phyloP scores from a whole-genome alignment of 2,329 filamentous ascomycete species.

The Daldinia eschscholtzii region DNA sequence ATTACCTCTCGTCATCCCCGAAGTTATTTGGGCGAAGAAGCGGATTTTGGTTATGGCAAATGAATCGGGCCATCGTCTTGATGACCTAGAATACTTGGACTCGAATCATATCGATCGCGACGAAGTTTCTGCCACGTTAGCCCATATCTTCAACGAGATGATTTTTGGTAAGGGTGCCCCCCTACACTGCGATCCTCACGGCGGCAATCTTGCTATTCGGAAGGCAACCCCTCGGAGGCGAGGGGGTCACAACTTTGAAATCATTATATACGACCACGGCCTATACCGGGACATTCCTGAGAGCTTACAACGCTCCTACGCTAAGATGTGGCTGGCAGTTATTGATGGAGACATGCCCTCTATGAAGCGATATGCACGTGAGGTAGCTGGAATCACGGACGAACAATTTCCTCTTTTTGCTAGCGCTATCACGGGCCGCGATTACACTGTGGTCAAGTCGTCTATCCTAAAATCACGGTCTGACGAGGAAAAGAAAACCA shows the following conservation, averaged over 20 bases:
- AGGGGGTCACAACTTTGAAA: constrained; percentile 83
- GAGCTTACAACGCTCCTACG: constrained; percentile 84
- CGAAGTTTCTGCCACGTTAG: constrained; percentile 91
- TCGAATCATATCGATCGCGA: constrained; percentile 89
- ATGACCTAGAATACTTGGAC: constrained; percentile 90
- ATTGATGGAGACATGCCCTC: constrained; percentile 86
- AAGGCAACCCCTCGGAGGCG: constrained; percentile 73
- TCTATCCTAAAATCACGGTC: constrained; percentile 72
- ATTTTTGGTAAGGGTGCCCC: constrained; percentile 92
- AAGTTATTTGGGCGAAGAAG: constrained; percentile 89
- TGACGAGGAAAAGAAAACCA: constrained; percentile 84
- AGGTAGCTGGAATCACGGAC: constrained; percentile 89
- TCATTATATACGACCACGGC: constrained; percentile 96
- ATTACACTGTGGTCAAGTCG: constrained; percentile 81
- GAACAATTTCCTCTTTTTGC: constrained; percentile 96
- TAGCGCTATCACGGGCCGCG: constrained; percentile 93
- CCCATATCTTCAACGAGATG: constrained; percentile 99
- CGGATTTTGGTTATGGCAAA: constrained; percentile 96
- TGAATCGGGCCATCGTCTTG: constrained; percentile 85
- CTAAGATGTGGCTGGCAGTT: constrained; percentile 97
- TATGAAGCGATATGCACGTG: constrained; percentile 90
- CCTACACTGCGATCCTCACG: constrained; percentile 96
- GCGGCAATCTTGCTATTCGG: constrained; percentile 93
- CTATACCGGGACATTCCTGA: constrained; percentile 93
- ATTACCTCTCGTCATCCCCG: constrained; percentile 87